Evolutionary conservation across 2,329 filamentous ascomycete genomes (phyloP).

Genomic region (Arthrobotrys sphaeroides): DNA sequence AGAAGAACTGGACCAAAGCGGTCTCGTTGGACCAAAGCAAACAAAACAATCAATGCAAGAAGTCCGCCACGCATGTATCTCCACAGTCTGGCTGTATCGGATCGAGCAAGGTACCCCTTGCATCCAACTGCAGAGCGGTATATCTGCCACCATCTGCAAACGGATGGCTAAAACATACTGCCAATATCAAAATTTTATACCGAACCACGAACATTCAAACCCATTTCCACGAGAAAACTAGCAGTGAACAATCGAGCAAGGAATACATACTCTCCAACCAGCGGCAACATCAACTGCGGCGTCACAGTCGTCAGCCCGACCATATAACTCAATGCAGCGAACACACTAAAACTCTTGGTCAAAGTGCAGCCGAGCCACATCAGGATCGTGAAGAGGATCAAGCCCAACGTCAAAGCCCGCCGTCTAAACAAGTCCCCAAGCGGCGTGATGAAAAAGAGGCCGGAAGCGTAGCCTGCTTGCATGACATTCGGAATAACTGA

Average conservation of each 20-base stretch:
- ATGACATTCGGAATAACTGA: constrained; percentile 76
- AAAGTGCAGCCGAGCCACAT: constrained; percentile 78
- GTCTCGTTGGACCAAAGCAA: neutral
- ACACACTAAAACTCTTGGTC: constrained; percentile 71
- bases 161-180: neutral
- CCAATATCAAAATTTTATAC: neutral
- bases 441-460: constrained; percentile 78
- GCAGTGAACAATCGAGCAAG: neutral
- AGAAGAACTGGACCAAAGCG: too few relatives aligned
- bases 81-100: neutral
- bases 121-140: neutral
- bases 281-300: constrained; percentile 79
- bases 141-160: neutral
- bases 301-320: constrained; percentile 82
- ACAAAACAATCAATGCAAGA: neutral
- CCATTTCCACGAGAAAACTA: neutral
- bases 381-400: constrained; percentile 75
- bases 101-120: constrained; percentile 16
- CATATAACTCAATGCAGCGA: constrained; percentile 76
- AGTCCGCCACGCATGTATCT: neutral
- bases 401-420: constrained; percentile 73
- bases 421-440: constrained; percentile 75
- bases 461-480: constrained; percentile 80
- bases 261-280: constrained; percentile 73
- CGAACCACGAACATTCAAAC: neutral